phyloP scores from a whole-genome alignment of 225 moss, liverwort and hornwort species.

The Polytrichum commune region DNA sequence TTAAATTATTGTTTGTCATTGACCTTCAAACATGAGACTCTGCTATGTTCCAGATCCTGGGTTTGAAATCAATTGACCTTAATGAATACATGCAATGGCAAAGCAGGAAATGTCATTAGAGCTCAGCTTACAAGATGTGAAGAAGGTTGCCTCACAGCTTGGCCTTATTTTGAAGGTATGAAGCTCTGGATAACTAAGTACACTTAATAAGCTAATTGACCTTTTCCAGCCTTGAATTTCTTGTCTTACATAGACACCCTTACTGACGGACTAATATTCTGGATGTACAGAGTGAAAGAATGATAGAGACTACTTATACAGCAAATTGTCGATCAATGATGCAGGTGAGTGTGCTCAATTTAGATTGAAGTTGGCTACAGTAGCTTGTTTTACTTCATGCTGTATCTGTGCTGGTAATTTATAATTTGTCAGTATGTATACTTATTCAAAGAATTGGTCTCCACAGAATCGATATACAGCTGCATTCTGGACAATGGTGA shows the following conservation, averaged over 20 bases:
- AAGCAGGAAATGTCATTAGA: slow-evolving; percentile 84
- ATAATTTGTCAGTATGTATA: no score
- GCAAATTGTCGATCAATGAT: slow-evolving; percentile 81
- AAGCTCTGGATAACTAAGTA: slow-evolving; percentile 7
- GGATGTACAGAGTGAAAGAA: slow-evolving; percentile 59
- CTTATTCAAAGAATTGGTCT: no score
- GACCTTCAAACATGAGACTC: no score
- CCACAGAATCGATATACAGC: slow-evolving; percentile 70
- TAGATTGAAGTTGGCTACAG: no score
- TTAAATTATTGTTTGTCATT: no score
- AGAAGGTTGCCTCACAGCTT: slow-evolving; percentile 45
- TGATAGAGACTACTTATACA: slow-evolving; percentile 79
- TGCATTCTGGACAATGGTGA: slow-evolving; percentile 85
- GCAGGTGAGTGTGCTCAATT: slow-evolving; percentile 49
- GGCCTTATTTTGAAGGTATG: slow-evolving; percentile 68
- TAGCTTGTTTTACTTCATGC: no score
- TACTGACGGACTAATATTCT: not conserved
- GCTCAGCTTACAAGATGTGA: slow-evolving; percentile 77
- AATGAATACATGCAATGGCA: not conserved
- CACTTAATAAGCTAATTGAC: not conserved
- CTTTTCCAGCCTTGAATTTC: not conserved
- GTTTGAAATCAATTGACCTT: no score
- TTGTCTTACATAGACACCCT: not conserved
- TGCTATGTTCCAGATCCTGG: no score
- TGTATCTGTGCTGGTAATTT: no score